Base-by-base conservation (phyloP, 1,284 basidiomycete genomes). In the Ustilago sp. region DNA sequence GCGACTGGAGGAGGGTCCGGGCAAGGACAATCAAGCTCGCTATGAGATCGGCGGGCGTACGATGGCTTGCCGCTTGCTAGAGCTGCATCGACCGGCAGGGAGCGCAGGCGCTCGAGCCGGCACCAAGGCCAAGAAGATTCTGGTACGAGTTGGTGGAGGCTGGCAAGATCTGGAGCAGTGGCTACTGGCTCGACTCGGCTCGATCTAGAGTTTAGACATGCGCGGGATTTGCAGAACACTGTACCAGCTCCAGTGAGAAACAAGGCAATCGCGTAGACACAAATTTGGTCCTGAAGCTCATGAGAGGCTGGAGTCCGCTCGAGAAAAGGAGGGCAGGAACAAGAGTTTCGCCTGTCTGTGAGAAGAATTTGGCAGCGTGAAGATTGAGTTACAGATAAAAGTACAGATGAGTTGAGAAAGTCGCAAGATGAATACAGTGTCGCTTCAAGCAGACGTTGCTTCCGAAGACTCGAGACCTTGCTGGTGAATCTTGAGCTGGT, bases 91-190 rank as follows among this genome's bases (percentile, higher is more conserved):
- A 4, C 81, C 77, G 9, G 66, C 74, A 6, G 74, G 69, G 19
- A 67, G 68, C 41, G 78, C 80, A 8, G 78, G 79, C 3, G 72
- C 68, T 17, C 76, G 74, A 36, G 73, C 71, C 2, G 72, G 74
- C 3, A 80, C 74, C 19, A 83, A 83, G 43, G 77, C 77, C 15
- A 78, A 74, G 39, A 83, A 83, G 58, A 72, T 85, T n/a, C 72
- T 83, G 41, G 82, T 82, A 11, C 70, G 84, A 11, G 84, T 84
- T 2, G 83, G 80, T 4, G 84, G 84, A 34, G 93, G 93, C 47
- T 95, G 93, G 93, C 92, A 93, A 84, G 93, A 94, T 86, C 88
- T 95, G 71, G 90, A 90, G 80, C 87, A 92, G 78, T 94, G 93
- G 86, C 90, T 94, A 80, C 59, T 80, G 9, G 68, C 47, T 12